Base-by-base conservation (phyloP, 2,329 filamentous ascomycete genomes). In the Claviceps pusilla region DNA sequence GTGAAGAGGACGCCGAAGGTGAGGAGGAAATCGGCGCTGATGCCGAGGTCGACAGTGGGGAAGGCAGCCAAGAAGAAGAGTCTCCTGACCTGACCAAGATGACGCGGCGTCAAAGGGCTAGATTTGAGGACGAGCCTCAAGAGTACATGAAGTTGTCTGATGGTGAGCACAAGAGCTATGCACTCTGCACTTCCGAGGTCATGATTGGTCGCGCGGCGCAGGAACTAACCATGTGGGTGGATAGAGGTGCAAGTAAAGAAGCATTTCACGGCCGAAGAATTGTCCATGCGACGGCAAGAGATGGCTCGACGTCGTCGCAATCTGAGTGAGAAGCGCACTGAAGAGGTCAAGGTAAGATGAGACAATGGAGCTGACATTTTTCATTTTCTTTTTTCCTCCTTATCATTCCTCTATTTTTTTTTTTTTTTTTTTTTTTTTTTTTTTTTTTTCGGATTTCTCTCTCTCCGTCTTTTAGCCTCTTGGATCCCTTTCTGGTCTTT, bases 181-280 rank as follows among this genome's bases (percentile, higher is more conserved):
- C 28, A 48, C 3, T 16, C 3, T 4, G 7, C 12, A 16, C 24
- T 24, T 24, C 24, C 24, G 42, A 12, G 35, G 6, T 7, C 9
- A 14, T 24, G n/a, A 33, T 24, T 29, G 4, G 16, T 19, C 24
- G 10, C 28, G n/a, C 35, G 7, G n/a, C 35, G 7, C 4, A 42
- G 3, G 16, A 14, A 12, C 51, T 53, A 33, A 53, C 45, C 6
- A 45, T 14, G n/a, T n/a, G 12, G 12, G 11, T 43, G 58, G 67
- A 50, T 11, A 81, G 79, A 82, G 73, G 79, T 82, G 4, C 79
- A 82, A 73, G 78, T 74, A 2, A 82, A 82, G 66, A 81, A 81
- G 64, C 68, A 73, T 31, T 81, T 82, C 52, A 82, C 79, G 3
- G 78, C 78, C 2, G 79, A 82, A 60, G 79, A 82, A 58, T 64